These are phyloP conservation scores for Euphorbia peplus DNA, from an alignment of 345 rosid genomes.

Conservation along the genomic window DNA sequence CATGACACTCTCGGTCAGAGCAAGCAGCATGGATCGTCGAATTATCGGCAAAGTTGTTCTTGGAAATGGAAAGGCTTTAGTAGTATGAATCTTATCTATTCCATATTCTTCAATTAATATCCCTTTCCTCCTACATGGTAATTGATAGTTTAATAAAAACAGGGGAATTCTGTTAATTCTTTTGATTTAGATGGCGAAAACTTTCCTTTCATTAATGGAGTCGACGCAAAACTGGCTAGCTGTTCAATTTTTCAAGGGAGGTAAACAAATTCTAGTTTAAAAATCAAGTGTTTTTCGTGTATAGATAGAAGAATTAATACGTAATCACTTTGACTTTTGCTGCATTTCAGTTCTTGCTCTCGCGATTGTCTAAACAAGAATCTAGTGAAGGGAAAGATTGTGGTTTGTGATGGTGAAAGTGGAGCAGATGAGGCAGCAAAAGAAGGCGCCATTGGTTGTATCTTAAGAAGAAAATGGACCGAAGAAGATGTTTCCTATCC, in stretches of 20 bases:
- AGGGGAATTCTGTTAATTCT: background rate
- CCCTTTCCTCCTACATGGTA: background rate
- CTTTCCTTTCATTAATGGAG: constrained; percentile 23
- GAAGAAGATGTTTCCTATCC: constrained; percentile 11
- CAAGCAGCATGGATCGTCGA: constrained; percentile 29
- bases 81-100: constrained; percentile 15
- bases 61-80: constrained; percentile 17
- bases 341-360: background rate
- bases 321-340: background rate
- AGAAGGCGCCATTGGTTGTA: constrained; percentile 26
- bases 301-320: background rate
- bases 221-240: background rate
- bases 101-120: background rate
- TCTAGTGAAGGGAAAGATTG: constrained; percentile 1
- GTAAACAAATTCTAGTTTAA: background rate
- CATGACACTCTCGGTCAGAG: constrained; percentile 32
- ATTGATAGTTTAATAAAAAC: background rate
- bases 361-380: background rate
- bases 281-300: background rate
- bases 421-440: background rate
- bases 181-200: constrained; percentile 14
- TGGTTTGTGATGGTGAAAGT: background rate
- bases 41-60: constrained; percentile 25
- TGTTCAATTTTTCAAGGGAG: background rate
- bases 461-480: background rate